Conservation (phyloP, 805 yeast genomes). For the Zygosaccharomyces kombuchaensis region DNA sequence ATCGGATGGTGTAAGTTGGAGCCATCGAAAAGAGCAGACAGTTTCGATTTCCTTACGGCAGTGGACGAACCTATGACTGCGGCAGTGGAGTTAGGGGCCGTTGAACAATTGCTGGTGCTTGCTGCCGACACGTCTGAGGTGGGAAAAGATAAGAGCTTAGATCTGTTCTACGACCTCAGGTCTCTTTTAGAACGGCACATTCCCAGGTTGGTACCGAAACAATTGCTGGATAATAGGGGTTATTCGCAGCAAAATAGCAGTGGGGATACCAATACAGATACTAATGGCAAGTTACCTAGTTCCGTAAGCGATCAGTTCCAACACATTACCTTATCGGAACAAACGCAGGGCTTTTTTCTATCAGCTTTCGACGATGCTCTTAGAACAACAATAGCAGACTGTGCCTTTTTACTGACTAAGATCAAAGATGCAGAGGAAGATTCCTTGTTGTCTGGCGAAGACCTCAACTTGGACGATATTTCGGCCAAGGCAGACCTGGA, state of each 20-base stretch:
- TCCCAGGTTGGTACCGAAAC: conserved; percentile 52
- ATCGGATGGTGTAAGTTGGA: conserved; percentile 62
- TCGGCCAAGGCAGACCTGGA: conserved; percentile 81
- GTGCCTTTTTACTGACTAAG: conserved; percentile 62
- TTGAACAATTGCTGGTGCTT: conserved; percentile 60
- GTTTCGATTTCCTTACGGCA: conserved; percentile 50
- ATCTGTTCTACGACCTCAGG: conserved; percentile 60
- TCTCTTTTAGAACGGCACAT: conserved; percentile 60
- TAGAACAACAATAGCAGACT: conserved; percentile 52
- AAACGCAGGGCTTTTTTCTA: conserved; percentile 34
- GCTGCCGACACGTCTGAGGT: conserved; percentile 52
- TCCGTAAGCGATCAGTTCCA: conserved; percentile 8
- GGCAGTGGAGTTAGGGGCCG: conserved; percentile 60
- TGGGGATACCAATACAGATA: neutral
- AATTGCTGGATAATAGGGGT: conserved; percentile 48
- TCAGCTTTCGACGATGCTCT: conserved; percentile 48
- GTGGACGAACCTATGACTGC: conserved; percentile 57
- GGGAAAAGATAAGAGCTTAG: conserved; percentile 38
- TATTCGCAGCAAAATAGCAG: conserved; percentile 14
- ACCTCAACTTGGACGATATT: conserved; percentile 54
- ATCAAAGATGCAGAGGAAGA: conserved; percentile 75
- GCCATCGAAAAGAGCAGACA: conserved; percentile 38
- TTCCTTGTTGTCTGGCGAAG: conserved; percentile 54
- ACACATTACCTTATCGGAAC: conserved; percentile 23
- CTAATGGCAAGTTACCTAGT: conserved; percentile 3